Conservation (phyloP, 2,329 filamentous ascomycete species). For the Aspergillus ochraceus region DNA sequence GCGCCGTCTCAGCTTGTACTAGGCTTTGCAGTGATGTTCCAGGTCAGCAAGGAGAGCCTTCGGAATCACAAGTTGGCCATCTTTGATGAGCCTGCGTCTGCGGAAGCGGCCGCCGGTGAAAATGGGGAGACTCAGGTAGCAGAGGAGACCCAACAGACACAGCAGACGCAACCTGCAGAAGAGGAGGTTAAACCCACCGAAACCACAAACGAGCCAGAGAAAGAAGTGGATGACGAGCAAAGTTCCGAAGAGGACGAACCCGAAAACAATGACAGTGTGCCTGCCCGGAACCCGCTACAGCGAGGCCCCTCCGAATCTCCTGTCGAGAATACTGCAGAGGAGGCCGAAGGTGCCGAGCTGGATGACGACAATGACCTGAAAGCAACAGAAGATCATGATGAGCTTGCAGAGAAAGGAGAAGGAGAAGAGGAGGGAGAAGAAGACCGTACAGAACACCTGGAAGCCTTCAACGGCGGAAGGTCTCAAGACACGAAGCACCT, state of each 20-base stretch:
- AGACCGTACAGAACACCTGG: neutral
- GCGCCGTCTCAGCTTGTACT: conserved; percentile 84
- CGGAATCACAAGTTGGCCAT: conserved; percentile 76
- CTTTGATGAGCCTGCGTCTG: conserved; percentile 40
- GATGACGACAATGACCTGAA: conserved; percentile 37
- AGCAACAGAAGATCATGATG: conserved; percentile 24
- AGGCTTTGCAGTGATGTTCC: conserved; percentile 84
- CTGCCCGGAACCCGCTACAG: conserved; percentile 18
- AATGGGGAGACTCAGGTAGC: conserved; percentile 20
- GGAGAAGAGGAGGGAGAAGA: conserved; percentile 36
- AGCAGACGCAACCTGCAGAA: conserved; percentile 25
- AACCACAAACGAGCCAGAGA: conserved; percentile 19
- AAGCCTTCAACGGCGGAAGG: conserved; percentile 12
- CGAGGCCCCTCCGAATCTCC: conserved; percentile 15
- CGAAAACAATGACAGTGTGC: conserved; percentile 13
- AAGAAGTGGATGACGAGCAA: conserved; percentile 28
- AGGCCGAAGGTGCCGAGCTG: conserved; percentile 35
- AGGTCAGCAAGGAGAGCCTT: conserved; percentile 84
- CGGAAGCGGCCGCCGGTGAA: conserved; percentile 22
- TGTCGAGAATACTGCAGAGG: conserved; percentile 24
- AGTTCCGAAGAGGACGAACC: conserved; percentile 21
- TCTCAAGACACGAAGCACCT: conserved; percentile 30
- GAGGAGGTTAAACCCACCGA: conserved; percentile 20
- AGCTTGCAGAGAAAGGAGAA: conserved; percentile 25
- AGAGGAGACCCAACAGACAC: conserved; percentile 30